A percentile compares a stretch with the other conserved stretches of the same genome.
These are phyloP conservation scores for Cucumis hystrix DNA, from an alignment of 306 rosid species.

Conservation along the genomic window DNA sequence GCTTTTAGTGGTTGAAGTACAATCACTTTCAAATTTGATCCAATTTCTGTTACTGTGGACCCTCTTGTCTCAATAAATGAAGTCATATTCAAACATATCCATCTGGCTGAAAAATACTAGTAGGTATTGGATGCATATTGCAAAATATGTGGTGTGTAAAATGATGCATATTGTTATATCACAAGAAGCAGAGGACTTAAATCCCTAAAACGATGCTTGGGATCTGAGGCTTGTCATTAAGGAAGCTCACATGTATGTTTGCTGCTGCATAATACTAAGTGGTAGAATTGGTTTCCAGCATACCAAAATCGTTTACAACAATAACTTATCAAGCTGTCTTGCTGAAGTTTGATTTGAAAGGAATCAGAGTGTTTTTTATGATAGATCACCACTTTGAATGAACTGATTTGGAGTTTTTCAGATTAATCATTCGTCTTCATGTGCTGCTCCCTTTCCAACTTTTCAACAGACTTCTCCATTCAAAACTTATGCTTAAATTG, in stretches of 20 bases:
- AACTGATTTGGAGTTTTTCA: too few relatives aligned
- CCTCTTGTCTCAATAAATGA: background rate
- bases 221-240: background rate
- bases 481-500: too few relatives aligned
- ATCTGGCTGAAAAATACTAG: too few relatives aligned
- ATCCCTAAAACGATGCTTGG: background rate
- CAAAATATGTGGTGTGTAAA: background rate
- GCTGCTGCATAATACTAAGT: background rate
- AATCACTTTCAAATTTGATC: background rate
- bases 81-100: background rate
- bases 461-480: too few relatives aligned
- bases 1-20: background rate
- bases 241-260: background rate
- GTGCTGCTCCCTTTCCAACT: too few relatives aligned
- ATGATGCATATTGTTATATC: background rate
- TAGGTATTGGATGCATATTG: too few relatives aligned
- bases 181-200: background rate
- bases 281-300: background rate
- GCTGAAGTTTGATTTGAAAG: too few relatives aligned
- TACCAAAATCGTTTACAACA: background rate
- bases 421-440: too few relatives aligned
- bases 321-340: background rate
- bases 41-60: background rate
- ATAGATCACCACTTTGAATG: too few relatives aligned
- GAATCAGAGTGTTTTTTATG: too few relatives aligned